Base-by-base conservation (phyloP, 2,329 filamentous ascomycete genomes). In the Coccinonectria pachysandricola region DNA sequence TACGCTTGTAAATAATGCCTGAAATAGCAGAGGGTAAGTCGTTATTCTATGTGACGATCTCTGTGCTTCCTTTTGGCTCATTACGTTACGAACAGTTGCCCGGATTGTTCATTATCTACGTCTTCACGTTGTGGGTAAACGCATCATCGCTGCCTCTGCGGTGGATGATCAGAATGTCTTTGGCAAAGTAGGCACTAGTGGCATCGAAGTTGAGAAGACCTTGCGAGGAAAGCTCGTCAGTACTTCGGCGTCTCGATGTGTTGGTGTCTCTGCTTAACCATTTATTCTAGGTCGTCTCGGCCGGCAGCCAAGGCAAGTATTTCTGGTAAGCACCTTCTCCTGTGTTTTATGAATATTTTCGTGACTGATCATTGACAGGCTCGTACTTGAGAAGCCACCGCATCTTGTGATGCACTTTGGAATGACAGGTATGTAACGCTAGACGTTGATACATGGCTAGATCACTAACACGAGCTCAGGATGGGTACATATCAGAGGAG, bases 291-390 rank as follows among this genome's bases (percentile, higher is more conserved):
- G 74, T 75, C 4, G 32, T 72, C 7, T 65, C 63, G 28, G 82
- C 81, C 4, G 82, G 81, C 4, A 85, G 81, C 33, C 91, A 95
- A 52, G 91, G 91, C 7, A 98, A 96, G 68, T 96, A 96, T 50
- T 96, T 98, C 53, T 98, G 91, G 75, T 71, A 42, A 33, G 56
- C 13, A 35, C 12, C 13, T 14, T 15, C 9, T 15, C 26, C 12
- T 9, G 13, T 15, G 19, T 24, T 34, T 19, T 22, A 29, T n/a
- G n/a, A n/a, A n/a, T n/a, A n/a, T n/a, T n/a, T n/a, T n/a, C n/a
- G n/a, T n/a, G n/a, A 23, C 16, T 16, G 9, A 21, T n/a, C 4
- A 12, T 14, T 5, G 9, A 7, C 13, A 60, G 57, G 59, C 55
- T 61, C 14, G 53, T 50, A 1, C 40, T 96, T 12, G 76, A 84